These are phyloP conservation scores for Tetradesmus obliquus DNA, from an alignment of 139 green algal species.

Conservation along the genomic window DNA sequence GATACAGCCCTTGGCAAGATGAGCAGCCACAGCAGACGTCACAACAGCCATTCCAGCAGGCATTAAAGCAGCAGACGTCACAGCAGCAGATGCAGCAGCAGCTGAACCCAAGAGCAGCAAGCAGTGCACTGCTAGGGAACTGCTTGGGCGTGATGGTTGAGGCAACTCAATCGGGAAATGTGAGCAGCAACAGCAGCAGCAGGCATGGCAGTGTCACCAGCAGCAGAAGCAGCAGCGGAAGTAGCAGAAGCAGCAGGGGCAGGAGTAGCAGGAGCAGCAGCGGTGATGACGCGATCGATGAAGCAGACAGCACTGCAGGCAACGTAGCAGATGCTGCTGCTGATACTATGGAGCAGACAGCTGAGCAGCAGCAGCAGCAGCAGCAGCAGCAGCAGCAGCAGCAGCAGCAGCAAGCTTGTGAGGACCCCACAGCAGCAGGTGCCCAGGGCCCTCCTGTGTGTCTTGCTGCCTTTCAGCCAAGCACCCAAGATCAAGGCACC, in stretches of 20 bases:
- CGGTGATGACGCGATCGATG: too few species aligned
- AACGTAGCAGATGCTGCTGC: background rate
- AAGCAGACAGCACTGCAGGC: background rate
- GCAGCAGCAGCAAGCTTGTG: too few species aligned
- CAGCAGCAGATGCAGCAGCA: background rate
- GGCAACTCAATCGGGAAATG: too few species aligned
- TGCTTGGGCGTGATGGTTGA: too few species aligned
- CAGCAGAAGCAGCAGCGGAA: constrained; percentile 3
- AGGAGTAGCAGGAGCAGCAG: background rate
- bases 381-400: background rate
- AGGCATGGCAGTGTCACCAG: background rate
- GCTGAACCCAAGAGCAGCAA: background rate
- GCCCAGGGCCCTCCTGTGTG: background rate
- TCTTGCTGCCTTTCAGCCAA: too few species aligned
- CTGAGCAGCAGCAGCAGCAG: background rate
- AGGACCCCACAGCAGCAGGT: too few species aligned
- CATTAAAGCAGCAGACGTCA: background rate
- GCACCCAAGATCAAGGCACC: background rate
- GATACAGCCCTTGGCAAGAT: background rate
- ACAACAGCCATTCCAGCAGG: background rate
- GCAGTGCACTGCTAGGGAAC: background rate
- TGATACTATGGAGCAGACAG: background rate
- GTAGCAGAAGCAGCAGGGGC: background rate
- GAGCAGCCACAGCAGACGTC: background rate
- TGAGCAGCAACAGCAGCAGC: background rate